These are phyloP conservation scores for Neoarthrinium moseri DNA, from an alignment of 2,329 filamentous ascomycete genomes.

Conservation along the genomic window DNA sequence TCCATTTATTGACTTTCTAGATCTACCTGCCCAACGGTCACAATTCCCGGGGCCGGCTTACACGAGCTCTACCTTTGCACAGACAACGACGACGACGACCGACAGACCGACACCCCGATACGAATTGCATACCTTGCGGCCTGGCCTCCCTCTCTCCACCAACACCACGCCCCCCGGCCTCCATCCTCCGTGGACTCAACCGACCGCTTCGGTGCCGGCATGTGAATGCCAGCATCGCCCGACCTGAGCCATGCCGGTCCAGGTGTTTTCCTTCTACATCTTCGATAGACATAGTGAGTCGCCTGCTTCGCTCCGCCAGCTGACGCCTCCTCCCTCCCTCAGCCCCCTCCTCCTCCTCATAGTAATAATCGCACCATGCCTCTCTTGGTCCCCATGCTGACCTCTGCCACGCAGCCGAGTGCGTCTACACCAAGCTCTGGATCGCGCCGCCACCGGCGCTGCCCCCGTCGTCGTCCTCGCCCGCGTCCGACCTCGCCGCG, in stretches of 20 bases:
- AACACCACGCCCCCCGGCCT: too few relatives aligned
- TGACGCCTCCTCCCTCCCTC: neutral
- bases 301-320: constrained; percentile 27
- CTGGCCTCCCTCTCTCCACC: too few relatives aligned
- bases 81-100: too few relatives aligned
- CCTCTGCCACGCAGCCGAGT: constrained; percentile 68
- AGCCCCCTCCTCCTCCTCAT: neutral
- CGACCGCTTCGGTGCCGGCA: constrained; percentile 8
- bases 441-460: constrained; percentile 43
- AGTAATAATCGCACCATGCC: too few relatives aligned
- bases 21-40: too few relatives aligned
- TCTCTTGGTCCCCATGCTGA: constrained; percentile 11
- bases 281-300: constrained; percentile 91
- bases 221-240: constrained; percentile 8
- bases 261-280: constrained; percentile 95
- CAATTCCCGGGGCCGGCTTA: too few relatives aligned
- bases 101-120: too few relatives aligned
- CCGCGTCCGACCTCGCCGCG: constrained; percentile 34
- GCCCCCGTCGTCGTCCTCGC: constrained; percentile 43
- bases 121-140: too few relatives aligned
- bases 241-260: constrained; percentile 62
- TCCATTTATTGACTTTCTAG: too few relatives aligned
- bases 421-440: constrained; percentile 94
- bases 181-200: too few relatives aligned
- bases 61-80: too few relatives aligned